phyloP scores from a whole-genome alignment of 2,329 filamentous ascomycete species.

The Arthrocladium fulminans region DNA sequence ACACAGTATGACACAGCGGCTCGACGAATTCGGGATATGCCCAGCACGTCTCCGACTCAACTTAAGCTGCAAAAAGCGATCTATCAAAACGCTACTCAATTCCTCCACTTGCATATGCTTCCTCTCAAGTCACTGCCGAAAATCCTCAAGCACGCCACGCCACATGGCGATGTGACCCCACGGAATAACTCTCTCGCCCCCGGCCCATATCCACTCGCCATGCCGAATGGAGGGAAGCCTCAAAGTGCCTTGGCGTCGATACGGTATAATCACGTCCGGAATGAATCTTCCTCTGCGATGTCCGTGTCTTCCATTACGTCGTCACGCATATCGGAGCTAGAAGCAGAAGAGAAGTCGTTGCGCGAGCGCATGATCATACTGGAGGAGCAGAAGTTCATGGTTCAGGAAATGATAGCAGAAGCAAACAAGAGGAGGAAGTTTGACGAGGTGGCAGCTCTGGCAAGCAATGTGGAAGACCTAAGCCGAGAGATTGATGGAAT shows the following conservation, averaged over 20 bases:
- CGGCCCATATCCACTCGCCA: constrained; percentile 16
- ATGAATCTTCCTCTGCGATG: constrained; percentile 43
- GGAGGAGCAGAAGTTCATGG: constrained; percentile 85
- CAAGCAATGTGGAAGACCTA: constrained; percentile 72
- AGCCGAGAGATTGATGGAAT: constrained; percentile 65
- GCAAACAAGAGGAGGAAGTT: constrained; percentile 70
- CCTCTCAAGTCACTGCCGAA: constrained; percentile 68
- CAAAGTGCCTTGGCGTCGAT: constrained; percentile 49
- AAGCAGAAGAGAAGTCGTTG: constrained; percentile 74
- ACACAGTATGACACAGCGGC: constrained; percentile 78
- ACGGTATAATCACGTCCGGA: constrained; percentile 47
- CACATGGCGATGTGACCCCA: constrained; percentile 33
- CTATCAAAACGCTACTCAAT: constrained; percentile 70
- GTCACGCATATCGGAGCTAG: constrained; percentile 52
- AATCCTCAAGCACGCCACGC: constrained; percentile 54
- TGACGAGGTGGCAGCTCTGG: constrained; percentile 74
- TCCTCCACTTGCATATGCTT: constrained; percentile 84
- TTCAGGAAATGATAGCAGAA: constrained; percentile 72
- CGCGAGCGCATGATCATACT: constrained; percentile 73
- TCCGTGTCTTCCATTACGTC: constrained; percentile 43
- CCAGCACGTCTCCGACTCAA: constrained; percentile 63
- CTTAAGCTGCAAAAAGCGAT: constrained; percentile 68
- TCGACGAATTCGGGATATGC: constrained; percentile 69
- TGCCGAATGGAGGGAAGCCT: constrained; percentile 19
- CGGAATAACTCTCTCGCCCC: constrained; percentile 12